phyloP scores from a whole-genome alignment of 2,329 filamentous ascomycete species.

The Phyllosticta citribraziliensis region DNA sequence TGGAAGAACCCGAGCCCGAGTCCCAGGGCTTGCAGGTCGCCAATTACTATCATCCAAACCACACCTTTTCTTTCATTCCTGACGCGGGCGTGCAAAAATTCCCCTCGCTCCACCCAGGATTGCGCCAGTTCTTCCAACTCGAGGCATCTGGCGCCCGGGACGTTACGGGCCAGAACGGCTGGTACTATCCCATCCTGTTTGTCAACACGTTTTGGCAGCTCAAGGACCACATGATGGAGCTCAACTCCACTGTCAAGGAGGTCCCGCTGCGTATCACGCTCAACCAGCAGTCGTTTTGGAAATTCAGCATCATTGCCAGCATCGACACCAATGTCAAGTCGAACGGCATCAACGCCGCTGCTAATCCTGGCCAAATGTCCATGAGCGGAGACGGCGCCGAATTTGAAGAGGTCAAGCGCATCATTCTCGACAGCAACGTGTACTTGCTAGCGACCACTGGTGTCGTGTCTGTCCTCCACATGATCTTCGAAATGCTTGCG shows the following conservation, averaged over 20 bases:
- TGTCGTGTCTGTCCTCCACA: constrained; percentile 78
- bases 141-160: constrained; percentile 77
- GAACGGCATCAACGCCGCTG: constrained; percentile 66
- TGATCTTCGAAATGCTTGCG: constrained; percentile 89
- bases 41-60: constrained; percentile 92
- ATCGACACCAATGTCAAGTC: constrained; percentile 84
- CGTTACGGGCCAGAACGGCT: constrained; percentile 73
- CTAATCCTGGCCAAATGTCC: constrained; percentile 49
- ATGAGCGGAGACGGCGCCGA: constrained; percentile 83
- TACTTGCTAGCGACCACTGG: constrained; percentile 79
- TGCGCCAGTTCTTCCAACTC: constrained; percentile 67
- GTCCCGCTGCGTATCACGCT: constrained; percentile 77
- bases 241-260: constrained; percentile 80
- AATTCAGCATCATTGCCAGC: constrained; percentile 75
- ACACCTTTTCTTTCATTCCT: constrained; percentile 79
- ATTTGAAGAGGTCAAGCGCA: constrained; percentile 94
- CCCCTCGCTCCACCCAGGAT: constrained; percentile 57
- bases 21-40: constrained; percentile 55
- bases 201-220: constrained; percentile 98
- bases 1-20: constrained; percentile 41
- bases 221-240: constrained; percentile 75
- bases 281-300: constrained; percentile 74
- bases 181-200: constrained; percentile 88
- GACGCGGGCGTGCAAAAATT: constrained; percentile 63
- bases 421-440: constrained; percentile 86